Base-by-base conservation (phyloP, 805 yeast species). In the Wickerhamiella occidentalis region DNA sequence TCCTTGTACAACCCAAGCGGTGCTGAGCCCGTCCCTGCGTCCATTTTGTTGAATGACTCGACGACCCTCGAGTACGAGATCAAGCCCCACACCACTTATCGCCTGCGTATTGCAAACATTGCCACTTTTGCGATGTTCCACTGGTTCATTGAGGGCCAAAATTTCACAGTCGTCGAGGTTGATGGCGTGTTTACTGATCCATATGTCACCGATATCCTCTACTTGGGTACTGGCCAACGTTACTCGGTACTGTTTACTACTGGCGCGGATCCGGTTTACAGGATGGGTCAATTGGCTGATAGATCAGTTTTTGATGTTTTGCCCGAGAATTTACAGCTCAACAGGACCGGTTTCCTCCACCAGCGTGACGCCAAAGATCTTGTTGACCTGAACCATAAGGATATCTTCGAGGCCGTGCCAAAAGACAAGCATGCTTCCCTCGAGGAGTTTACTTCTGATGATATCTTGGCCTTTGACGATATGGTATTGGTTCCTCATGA, bases 21-120 rank as follows among this genome's bases (percentile, higher is more conserved):
- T 61, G 96, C 97, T 40, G 98, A 92, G 69, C 98, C 98, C 46
- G 80, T 92, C 58, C 98, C 98, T 7, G 82, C 83, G 56, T 72
- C 75, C 63, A 66, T 83, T 57, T 73, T 92, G 59, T 71, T 87
- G 65, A 90, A 90, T 69, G 86, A 87, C 62, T 80, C 95, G 12
- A 75, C 72, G 60, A 54, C 57, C 26, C 82, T 82, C 67, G 51
- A 53, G 45, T 70, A 75, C 61, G 55, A 68, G 6, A 94, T 90
- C 51, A 61, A 84, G 68, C 95, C 97, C 9, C 78, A 79, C 67
- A 86, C 78, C 29, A 88, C 96, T n/a, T 92, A 92, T 65, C 68
- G 83, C 57, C 57, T 92, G 55, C 77, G 95, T 62, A 67, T 92
- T 50, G 75, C 83, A 60, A 92, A 92, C 68, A 74, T 78, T 56